These are phyloP conservation scores for Tolypocladium tropicale DNA, from an alignment of 2,329 filamentous ascomycete species.

Conservation along the genomic window DNA sequence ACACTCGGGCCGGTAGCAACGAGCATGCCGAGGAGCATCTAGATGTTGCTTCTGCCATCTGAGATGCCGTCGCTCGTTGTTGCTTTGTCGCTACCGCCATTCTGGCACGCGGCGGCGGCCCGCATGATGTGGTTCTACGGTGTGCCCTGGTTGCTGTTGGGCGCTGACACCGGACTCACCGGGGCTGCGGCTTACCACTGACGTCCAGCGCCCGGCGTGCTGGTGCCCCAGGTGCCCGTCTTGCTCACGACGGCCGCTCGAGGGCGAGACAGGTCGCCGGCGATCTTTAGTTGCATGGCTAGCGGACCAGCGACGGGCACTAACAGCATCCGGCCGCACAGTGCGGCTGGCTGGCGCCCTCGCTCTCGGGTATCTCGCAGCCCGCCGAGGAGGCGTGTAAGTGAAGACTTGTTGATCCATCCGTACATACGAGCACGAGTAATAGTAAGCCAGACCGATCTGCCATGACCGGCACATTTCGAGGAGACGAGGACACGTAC, in stretches of 20 bases:
- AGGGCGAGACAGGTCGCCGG: background rate
- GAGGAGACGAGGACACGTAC: no score
- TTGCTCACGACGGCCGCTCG: background rate
- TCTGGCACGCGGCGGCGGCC: slow-evolving; percentile 3
- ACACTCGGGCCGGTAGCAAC: background rate
- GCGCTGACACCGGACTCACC: background rate
- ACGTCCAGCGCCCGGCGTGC: background rate
- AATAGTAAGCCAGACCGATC: background rate
- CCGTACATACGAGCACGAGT: background rate
- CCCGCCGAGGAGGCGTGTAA: background rate
- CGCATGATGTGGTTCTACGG: slow-evolving; percentile 2
- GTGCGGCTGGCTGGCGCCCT: background rate
- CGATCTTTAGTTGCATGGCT: background rate
- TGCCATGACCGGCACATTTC: background rate
- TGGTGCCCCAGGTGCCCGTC: background rate
- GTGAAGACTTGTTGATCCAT: background rate
- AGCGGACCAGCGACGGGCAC: slow-evolving; percentile 3
- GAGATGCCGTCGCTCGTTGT: background rate
- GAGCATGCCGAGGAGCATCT: background rate
- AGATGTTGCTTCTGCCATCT: background rate
- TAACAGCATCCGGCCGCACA: background rate
- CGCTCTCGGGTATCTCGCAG: background rate
- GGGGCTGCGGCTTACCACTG: background rate
- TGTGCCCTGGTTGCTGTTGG: background rate
- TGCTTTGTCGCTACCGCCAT: slow-evolving; percentile 5